Evolutionary conservation across 805 yeast species (phyloP).

Genomic region (Suhomyces tanzawaensis): DNA sequence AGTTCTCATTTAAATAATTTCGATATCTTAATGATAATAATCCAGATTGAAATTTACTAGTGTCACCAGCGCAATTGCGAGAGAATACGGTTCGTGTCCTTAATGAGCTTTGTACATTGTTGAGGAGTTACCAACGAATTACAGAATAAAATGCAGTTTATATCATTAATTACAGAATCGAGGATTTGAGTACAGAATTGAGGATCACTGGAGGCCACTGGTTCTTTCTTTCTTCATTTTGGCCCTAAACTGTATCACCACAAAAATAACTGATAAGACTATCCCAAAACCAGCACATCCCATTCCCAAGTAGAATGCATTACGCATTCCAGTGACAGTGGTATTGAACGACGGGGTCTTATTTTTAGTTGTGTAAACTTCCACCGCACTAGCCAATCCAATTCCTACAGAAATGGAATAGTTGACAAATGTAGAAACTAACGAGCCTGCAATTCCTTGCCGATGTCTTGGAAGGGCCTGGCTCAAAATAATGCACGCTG

Average conservation of each 20-base stretch:
- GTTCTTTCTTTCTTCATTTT: too few relatives aligned
- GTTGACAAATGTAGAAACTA: conserved; percentile 19
- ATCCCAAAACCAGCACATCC: conserved; percentile 34
- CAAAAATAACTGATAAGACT: conserved; percentile 17
- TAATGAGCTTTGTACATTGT: too few relatives aligned
- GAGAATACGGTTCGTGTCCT: too few relatives aligned
- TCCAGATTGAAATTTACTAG: too few relatives aligned
- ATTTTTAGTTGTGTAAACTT: conserved; percentile 22
- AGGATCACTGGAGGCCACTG: too few relatives aligned
- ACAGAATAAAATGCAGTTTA: too few relatives aligned
- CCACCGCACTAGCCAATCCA: conserved; percentile 36
- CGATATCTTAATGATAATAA: too few relatives aligned
- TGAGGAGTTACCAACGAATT: too few relatives aligned
- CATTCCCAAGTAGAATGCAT: conserved; percentile 31
- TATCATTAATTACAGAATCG: too few relatives aligned
- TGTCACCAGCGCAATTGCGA: too few relatives aligned
- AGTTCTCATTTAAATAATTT: too few relatives aligned
- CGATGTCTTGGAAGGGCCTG: conserved; percentile 12
- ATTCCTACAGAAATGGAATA: conserved; percentile 30
- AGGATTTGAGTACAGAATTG: too few relatives aligned
- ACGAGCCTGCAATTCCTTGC: conserved; percentile 18
- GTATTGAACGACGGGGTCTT: conserved; percentile 16
- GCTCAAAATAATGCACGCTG: conserved; percentile 15
- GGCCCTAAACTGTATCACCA: conserved; percentile 13
- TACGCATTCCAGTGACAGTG: conserved; percentile 20